Base-by-base conservation (phyloP, 2,329 filamentous ascomycete genomes). In the Aureobasidium sp. region DNA sequence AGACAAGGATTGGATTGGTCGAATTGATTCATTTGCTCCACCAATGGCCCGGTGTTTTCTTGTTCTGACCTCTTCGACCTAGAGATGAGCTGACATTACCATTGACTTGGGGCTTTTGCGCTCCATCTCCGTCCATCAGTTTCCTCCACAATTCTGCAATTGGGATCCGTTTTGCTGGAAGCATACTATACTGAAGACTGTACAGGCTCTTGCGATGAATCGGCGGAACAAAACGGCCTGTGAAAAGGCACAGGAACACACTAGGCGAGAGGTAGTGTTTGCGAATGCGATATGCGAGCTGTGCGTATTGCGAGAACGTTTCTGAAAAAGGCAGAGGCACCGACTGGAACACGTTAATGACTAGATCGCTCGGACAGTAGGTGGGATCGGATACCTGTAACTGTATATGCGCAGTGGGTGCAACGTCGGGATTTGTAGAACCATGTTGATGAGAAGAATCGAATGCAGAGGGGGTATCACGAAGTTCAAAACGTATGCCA, bases 281-380 rank as follows among this genome's bases (percentile, higher is more conserved):
- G 62, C 91, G 87, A 65, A 99, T 90, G 52, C 94, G 90, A 65
- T 90, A 86, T 31, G 89, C 91, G 70, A 99, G 90, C 73, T 97
- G 91, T 71, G 95, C 96, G 76, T 99, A 99, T 70, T 97, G 92
- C 64, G 95, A 85, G 75, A 99, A 97, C 85, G 97, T 97, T 69
- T 89, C 90, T n/a, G 87, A 84, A 67, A 97, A 89, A 3, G 90
- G 87, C 7, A 99, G 84, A 2, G 94, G 93, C 7, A 96, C 89
- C 3, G 93, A 93, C 87, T 94, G 51, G 36, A 48, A 41, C 51
- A n/a, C 20, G 42, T 65, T 37, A 65, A 60, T 9, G 27, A 39
- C 36, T 15, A 12, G 12, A n/a, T 27, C 20, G 15, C 5, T 4
- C 1, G 8, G 29, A 9, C 22, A 2, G 20, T 39, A 22, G 17